Conservation (phyloP, 257 asterid genomes). For the Verbascum thapsus region DNA sequence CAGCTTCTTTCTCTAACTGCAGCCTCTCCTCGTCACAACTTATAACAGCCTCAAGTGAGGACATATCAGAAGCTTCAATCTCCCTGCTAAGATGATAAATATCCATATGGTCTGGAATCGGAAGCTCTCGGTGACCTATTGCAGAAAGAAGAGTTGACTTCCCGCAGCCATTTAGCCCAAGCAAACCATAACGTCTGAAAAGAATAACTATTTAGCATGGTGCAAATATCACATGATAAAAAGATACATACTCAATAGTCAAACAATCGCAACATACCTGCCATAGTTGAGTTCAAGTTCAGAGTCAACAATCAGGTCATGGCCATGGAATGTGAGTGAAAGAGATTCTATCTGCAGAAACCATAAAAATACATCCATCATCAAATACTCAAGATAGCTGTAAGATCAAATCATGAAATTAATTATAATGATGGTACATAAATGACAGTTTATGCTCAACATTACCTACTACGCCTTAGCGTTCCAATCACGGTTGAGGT, state of each 20-base stretch:
- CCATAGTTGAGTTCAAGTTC: constrained; percentile 95
- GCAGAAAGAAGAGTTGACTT: constrained; percentile 96
- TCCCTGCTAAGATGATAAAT: constrained; percentile 84
- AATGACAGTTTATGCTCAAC: constrained; percentile 22
- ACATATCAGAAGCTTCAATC: constrained; percentile 97
- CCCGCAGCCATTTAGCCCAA: constrained; percentile 97
- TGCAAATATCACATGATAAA: background rate
- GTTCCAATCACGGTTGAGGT: constrained; percentile 34
- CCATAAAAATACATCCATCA: background rate
- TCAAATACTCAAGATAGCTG: background rate
- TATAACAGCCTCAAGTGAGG: constrained; percentile 93
- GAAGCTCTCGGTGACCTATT: constrained; percentile 88
- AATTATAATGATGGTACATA: constrained; percentile 1
- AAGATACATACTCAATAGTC: background rate
- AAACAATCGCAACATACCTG: constrained; percentile 47
- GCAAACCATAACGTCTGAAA: constrained; percentile 93
- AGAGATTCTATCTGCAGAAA: constrained; percentile 85
- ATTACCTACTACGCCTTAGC: constrained; percentile 39
- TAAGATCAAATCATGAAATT: background rate
- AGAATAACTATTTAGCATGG: constrained; percentile 8
- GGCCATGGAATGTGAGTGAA: constrained; percentile 96
- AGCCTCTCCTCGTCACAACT: constrained; percentile 94
- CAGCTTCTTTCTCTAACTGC: constrained; percentile 82
- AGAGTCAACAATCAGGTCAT: constrained; percentile 93
- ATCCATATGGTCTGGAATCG: constrained; percentile 99